Base-by-base conservation (phyloP, 352 stramenopile genomes). In the Salisapilia sapeloensis region DNA sequence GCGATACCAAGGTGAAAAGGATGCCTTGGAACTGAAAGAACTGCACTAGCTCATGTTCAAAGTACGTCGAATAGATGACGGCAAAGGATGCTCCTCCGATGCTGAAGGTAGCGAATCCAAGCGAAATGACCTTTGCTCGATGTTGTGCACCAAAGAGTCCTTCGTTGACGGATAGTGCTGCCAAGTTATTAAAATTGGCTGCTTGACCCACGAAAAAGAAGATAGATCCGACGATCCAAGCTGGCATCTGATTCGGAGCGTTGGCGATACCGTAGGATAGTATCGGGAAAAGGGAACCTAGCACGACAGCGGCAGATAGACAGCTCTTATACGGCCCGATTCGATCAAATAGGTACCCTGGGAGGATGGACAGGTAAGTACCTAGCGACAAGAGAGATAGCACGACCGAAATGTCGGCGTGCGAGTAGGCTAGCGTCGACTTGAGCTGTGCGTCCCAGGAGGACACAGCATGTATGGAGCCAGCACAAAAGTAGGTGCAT, bases 371-470 rank as follows among this genome's bases (percentile, higher is more conserved):
- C 46, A 81, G 79, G 48, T 83, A 86, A 25, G 62, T 60, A 24
- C 70, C 70, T 43, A 86, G 83, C 23, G 65, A 80, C 18, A 59
- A 61, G 61, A 81, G 74, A 21, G 67, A 81, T 43, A 60, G 64
- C 13, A 86, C 66, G 26, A 81, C 42, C 17, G 70, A 70, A 48
- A 86, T 86, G 13, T 79, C 54, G 24, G 60, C 47, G 43, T 83
- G 63, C 30, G 70, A 78, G 58, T 75, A 83, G 22, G 49, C 41
- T 21, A 83, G 50, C 36, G 60, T 29, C 10, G 23, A 18, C 31
- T 58, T 61, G 11, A 86, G 53, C 53, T 86, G 59, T 35, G 64
- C 50, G 27, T 86, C 83, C 70, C 66, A 86, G 10, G 58, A 58
- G 12, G 70, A 86, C 28, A 86, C 76, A 8, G 67, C 59, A 48